Evolutionary conservation across 179 eudicot species (phyloP).

Genomic region (Spergularia azorica): DNA sequence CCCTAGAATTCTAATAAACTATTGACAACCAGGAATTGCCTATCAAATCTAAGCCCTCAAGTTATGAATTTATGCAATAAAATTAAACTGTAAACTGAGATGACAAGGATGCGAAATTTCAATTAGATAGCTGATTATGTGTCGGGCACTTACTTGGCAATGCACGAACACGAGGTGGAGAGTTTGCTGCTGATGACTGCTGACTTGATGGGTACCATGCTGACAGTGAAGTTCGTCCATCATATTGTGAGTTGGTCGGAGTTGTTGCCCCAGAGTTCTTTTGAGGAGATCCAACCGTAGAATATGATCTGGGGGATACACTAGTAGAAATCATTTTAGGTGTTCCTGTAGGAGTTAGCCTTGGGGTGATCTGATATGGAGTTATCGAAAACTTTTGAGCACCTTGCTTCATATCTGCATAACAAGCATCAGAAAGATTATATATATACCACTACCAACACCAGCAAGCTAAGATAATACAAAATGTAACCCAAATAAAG

Average conservation of each 20-base stretch:
- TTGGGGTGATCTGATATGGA: conserved; percentile 68
- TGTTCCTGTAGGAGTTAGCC: conserved; percentile 76
- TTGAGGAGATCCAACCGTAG: conserved; percentile 68
- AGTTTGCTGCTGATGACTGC: conserved; percentile 91
- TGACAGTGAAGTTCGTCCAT: conserved; percentile 56
- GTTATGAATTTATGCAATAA: not conserved
- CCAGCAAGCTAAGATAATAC: not conserved
- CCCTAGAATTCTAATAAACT: not conserved
- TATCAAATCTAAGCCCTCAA: not conserved
- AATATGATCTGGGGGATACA: conserved; percentile 67
- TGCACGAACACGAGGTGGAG: conserved; percentile 80
- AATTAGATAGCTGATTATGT: not conserved
- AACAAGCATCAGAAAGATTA: conserved; percentile 14
- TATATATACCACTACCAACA: not conserved
- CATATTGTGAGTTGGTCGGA: conserved; percentile 57
- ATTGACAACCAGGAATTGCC: too few species aligned
- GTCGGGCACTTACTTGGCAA: conserved; percentile 49
- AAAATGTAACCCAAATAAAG: not conserved
- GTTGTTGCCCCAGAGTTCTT: conserved; percentile 65
- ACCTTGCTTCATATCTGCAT: conserved; percentile 51
- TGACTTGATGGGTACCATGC: conserved; percentile 92
- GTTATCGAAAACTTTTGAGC: conserved; percentile 55
- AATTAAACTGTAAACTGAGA: not conserved
- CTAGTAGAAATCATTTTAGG: conserved; percentile 63
- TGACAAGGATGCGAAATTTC: not conserved